These are phyloP conservation scores for Suhomyces prunicola DNA, from an alignment of 805 yeast genomes.

Conservation along the genomic window DNA sequence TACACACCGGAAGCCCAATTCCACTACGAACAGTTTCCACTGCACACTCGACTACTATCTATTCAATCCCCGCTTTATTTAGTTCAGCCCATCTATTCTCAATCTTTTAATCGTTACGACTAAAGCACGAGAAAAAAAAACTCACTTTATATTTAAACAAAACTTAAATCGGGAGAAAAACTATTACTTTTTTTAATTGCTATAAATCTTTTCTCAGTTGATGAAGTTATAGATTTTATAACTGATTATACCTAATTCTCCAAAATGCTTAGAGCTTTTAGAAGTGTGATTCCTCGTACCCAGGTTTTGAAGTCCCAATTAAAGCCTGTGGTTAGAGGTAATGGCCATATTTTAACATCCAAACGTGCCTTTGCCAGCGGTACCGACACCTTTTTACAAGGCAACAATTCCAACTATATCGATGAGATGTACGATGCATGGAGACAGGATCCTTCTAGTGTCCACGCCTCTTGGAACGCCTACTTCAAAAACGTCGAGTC, in stretches of 20 bases:
- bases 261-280: constrained; percentile 44
- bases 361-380: constrained; percentile 34
- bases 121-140: background rate
- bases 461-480: constrained; percentile 95
- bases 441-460: constrained; percentile 85
- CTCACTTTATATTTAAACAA: background rate
- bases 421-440: constrained; percentile 98
- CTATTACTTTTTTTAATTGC: background rate
- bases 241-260: background rate
- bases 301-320: constrained; percentile 29
- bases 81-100: background rate
- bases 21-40: background rate
- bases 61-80: background rate
- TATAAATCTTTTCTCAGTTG: constrained; percentile 1
- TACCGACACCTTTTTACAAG: constrained; percentile 74
- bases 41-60: background rate
- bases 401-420: constrained; percentile 84
- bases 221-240: constrained; percentile 1
- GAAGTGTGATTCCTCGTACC: constrained; percentile 34
- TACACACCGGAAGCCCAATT: background rate
- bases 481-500: constrained; percentile 88
- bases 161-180: background rate
- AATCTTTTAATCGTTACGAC: background rate
- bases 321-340: constrained; percentile 6
- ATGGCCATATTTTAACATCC: constrained; percentile 7